Conservation (phyloP, 768 basidiomycete species). For the Amylocystis lapponica region DNA sequence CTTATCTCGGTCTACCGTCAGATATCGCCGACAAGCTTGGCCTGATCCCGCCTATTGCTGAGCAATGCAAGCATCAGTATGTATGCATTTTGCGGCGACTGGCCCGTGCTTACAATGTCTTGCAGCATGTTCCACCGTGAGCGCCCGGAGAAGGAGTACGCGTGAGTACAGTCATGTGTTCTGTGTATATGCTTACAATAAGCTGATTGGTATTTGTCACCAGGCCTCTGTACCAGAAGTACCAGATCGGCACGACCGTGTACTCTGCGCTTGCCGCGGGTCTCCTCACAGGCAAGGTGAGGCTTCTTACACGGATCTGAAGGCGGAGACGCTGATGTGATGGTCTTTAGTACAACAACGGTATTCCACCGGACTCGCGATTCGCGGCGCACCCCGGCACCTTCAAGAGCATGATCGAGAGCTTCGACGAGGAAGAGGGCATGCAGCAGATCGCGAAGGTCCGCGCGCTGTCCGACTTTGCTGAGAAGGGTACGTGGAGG, state of each 20-base stretch:
- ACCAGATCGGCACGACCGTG: conserved; percentile 63
- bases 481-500: conserved; percentile 40
- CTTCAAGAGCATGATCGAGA: conserved; percentile 49
- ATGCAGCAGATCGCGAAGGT: conserved; percentile 67
- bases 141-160: conserved; percentile 75
- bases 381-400: conserved; percentile 49
- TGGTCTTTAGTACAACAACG: conserved; percentile 61
- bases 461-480: conserved; percentile 56
- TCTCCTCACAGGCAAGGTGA: conserved; percentile 71
- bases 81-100: conserved; percentile 11
- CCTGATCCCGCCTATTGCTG: conserved; percentile 65
- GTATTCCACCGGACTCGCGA: conserved; percentile 69
- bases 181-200: neutral
- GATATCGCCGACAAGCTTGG: conserved; percentile 65
- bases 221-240: conserved; percentile 63
- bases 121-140: conserved; percentile 72
- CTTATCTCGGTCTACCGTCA: conserved; percentile 13
- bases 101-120: neutral
- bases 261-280: conserved; percentile 77
- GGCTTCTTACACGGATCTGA: neutral
- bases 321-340: too few relatives aligned
- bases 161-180: conserved; percentile 30
- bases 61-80: conserved; percentile 72
- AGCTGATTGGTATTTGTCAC: neutral
- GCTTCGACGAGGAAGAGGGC: conserved; percentile 49